These are phyloP conservation scores for Botrytis elliptica DNA, from an alignment of 2,329 filamentous ascomycete genomes.

Conservation along the genomic window DNA sequence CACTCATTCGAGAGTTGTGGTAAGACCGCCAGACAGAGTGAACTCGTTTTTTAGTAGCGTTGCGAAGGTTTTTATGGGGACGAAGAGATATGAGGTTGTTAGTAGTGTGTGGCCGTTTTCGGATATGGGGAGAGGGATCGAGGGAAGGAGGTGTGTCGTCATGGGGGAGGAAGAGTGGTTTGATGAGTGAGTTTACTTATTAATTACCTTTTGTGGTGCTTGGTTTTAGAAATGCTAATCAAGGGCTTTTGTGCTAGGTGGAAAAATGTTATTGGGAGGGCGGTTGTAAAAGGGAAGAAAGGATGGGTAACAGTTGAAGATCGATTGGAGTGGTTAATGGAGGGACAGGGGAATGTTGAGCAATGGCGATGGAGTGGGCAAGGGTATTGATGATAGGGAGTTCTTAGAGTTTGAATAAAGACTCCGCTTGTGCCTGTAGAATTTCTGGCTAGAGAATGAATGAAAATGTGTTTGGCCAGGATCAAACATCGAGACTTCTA, in stretches of 20 bases:
- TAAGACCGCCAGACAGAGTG: slow-evolving; percentile 48
- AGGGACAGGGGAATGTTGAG: slow-evolving; percentile 27
- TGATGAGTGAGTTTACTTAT: slow-evolving; percentile 26
- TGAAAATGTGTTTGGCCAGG: not conserved
- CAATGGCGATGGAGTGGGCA: slow-evolving; percentile 13
- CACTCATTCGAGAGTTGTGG: slow-evolving; percentile 49
- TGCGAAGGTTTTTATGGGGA: slow-evolving; percentile 51
- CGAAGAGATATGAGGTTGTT: slow-evolving; percentile 55
- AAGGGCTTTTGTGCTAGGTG: slow-evolving; percentile 42
- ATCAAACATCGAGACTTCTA: not conserved
- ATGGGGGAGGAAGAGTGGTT: slow-evolving; percentile 58
- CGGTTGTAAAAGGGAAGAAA: slow-evolving; percentile 36
- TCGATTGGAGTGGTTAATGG: slow-evolving; percentile 37
- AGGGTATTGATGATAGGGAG: not conserved
- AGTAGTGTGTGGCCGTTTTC: slow-evolving; percentile 59
- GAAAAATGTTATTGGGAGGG: slow-evolving; percentile 47
- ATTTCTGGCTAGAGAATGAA: not conserved
- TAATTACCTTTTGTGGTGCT: not conserved
- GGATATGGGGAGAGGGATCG: slow-evolving; percentile 46
- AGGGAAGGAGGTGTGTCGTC: slow-evolving; percentile 46
- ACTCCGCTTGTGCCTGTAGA: not conserved
- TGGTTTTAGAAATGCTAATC: slow-evolving; percentile 12
- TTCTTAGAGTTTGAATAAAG: not conserved
- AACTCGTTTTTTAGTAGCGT: slow-evolving; percentile 52
- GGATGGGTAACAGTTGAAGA: slow-evolving; percentile 38